Evolutionary conservation across 176 grass and related monocot species (phyloP).

Genomic region (Carex cristatella): DNA sequence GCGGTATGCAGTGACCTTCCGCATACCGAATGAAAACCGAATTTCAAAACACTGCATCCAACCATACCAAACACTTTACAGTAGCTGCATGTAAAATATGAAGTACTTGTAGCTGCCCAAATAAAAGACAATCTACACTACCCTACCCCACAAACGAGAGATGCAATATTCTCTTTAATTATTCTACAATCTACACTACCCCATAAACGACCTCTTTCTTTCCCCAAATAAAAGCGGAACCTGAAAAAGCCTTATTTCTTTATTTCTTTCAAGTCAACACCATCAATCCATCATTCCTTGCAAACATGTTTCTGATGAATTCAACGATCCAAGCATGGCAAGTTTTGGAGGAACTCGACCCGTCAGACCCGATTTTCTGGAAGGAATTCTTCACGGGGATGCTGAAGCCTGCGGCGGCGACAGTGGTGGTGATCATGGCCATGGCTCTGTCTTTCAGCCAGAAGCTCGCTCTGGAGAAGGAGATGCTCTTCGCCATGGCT

Average conservation of each 20-base stretch:
- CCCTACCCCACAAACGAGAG: no score
- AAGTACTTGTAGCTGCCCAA: no score
- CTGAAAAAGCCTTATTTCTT: neutral
- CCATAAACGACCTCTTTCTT: no score
- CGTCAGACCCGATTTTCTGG: slow-evolving; percentile 66
- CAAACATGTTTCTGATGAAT: neutral
- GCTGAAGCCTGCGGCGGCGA: slow-evolving; percentile 69
- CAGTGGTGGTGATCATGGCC: slow-evolving; percentile 58
- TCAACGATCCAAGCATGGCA: neutral
- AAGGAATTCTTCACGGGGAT: slow-evolving; percentile 61
- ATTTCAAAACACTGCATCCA: no score
- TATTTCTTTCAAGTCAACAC: neutral
- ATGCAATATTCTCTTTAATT: no score
- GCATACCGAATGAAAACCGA: no score
- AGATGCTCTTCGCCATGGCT: slow-evolving; percentile 80
- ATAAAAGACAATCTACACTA: no score
- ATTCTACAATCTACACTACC: no score
- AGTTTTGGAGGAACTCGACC: slow-evolving; percentile 40
- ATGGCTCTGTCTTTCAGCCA: slow-evolving; percentile 69
- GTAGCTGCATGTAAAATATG: no score
- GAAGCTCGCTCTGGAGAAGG: slow-evolving; percentile 55
- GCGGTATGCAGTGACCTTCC: no score
- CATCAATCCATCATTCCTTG: neutral
- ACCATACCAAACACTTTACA: no score
- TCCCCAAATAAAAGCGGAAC: neutral